Evolutionary conservation across 2,329 filamentous ascomycete genomes (phyloP).

Genomic region (Trichoderma afroharzianum): DNA sequence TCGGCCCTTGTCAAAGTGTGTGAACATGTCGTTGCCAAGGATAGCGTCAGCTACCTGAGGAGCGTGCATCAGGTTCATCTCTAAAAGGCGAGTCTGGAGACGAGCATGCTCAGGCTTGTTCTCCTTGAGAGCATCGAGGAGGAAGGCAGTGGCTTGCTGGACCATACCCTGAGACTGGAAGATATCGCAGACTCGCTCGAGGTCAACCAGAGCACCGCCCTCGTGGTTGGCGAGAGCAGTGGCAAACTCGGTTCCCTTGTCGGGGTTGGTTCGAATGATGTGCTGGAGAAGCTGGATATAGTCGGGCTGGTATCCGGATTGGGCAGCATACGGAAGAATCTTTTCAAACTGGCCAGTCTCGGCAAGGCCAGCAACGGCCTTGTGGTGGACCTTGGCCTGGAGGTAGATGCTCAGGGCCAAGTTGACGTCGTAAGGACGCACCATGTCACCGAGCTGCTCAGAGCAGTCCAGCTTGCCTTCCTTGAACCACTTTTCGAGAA

Average conservation of each 20-base stretch:
- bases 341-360: slow-evolving; percentile 97
- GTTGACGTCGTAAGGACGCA: slow-evolving; percentile 83
- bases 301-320: slow-evolving; percentile 88
- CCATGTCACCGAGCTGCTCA: slow-evolving; percentile 92
- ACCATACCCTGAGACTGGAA: slow-evolving; percentile 98
- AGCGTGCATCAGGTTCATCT: slow-evolving; percentile 97
- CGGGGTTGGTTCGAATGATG: slow-evolving; percentile 84
- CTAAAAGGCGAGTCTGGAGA: slow-evolving; percentile 87
- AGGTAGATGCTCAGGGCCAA: slow-evolving; percentile 87
- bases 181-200: slow-evolving; percentile 93
- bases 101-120: slow-evolving; percentile 92
- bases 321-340: slow-evolving; percentile 85
- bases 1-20: slow-evolving; percentile 87
- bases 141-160: slow-evolving; percentile 95
- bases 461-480: slow-evolving; percentile 96
- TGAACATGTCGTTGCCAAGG: slow-evolving; percentile 97
- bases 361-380: slow-evolving; percentile 91
- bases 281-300: slow-evolving; percentile 90
- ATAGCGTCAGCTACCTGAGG: slow-evolving; percentile 98
- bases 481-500: slow-evolving; percentile 96
- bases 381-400: slow-evolving; percentile 84
- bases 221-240: slow-evolving; percentile 88
- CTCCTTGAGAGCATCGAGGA: slow-evolving; percentile 90
- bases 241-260: slow-evolving; percentile 93
- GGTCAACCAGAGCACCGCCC: slow-evolving; percentile 80